Evolutionary conservation across 208 protist genomes (phyloP).

Genomic region (Angomonas ambiguus): DNA sequence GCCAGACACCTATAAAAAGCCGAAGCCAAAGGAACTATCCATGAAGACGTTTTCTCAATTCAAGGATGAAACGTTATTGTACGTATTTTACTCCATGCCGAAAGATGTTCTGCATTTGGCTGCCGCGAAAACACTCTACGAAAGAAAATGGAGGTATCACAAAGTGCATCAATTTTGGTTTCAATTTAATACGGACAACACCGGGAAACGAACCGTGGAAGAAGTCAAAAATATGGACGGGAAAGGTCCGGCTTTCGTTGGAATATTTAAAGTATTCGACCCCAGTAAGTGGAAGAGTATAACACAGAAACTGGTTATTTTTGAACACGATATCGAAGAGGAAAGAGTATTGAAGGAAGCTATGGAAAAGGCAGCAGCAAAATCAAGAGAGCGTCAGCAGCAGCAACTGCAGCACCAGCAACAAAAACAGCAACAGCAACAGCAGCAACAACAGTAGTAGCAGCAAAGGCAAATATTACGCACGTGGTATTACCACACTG

Average conservation of each 20-base stretch:
- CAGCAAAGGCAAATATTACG: too few relatives aligned
- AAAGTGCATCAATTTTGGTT: constrained; percentile 75
- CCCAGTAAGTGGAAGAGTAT: constrained; percentile 59
- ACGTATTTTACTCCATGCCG: constrained; percentile 99
- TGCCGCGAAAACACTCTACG: constrained; percentile 89
- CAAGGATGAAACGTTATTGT: constrained; percentile 96
- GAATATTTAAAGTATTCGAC: constrained; percentile 59
- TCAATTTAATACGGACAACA: constrained; percentile 4
- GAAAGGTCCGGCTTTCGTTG: constrained; percentile 14
- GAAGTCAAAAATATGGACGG: not conserved
- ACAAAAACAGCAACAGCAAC: not conserved
- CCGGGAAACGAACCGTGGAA: not conserved
- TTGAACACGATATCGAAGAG: constrained; percentile 41
- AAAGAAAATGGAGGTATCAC: constrained; percentile 90
- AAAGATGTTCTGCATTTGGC: constrained; percentile 94
- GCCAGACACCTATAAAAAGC: constrained; percentile 77
- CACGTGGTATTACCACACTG: too few relatives aligned
- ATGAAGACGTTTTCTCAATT: constrained; percentile 87
- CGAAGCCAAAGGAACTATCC: constrained; percentile 60
- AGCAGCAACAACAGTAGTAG: too few relatives aligned
- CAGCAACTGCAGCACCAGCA: constrained; percentile 17
- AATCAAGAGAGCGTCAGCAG: constrained; percentile 11
- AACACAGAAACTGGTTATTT: constrained; percentile 32
- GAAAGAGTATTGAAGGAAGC: constrained; percentile 34
- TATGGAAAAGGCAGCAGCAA: constrained; percentile 43